Evolutionary conservation across 2,329 filamentous ascomycete genomes (phyloP).

Genomic region (Sclerotinia sclerotiorum): DNA sequence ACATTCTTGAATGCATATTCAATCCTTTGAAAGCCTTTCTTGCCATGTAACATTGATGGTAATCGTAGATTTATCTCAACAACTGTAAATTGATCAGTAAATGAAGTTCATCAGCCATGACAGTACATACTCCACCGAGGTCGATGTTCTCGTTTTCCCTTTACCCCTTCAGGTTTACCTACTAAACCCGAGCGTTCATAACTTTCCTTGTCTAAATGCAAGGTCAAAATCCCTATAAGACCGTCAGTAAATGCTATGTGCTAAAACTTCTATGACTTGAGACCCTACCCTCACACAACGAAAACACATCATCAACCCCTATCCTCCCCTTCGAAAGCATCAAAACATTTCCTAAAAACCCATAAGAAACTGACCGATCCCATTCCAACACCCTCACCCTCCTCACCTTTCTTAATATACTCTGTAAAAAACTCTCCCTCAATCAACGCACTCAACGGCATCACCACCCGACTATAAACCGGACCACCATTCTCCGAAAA

Average conservation of each 20-base stretch:
- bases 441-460: constrained; percentile 71
- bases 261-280: neutral
- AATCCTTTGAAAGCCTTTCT: constrained; percentile 39
- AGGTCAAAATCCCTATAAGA: constrained; percentile 62
- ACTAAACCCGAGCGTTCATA: constrained; percentile 82
- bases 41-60: constrained; percentile 66
- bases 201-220: constrained; percentile 77
- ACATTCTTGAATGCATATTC: constrained; percentile 59
- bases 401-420: constrained; percentile 67
- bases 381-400: neutral
- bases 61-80: constrained; percentile 74
- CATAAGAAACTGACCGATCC: neutral
- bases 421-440: constrained; percentile 75
- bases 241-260: neutral
- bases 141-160: constrained; percentile 59
- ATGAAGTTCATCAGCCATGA: constrained; percentile 1
- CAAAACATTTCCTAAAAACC: constrained; percentile 64
- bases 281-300: constrained; percentile 62
- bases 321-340: constrained; percentile 80
- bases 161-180: constrained; percentile 64
- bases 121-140: constrained; percentile 67
- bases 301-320: constrained; percentile 70
- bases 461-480: constrained; percentile 65
- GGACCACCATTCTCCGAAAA: constrained; percentile 44
- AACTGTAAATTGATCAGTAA: constrained; percentile 51